Percentiles rank a stretch among this genome's conserved stretches.
These are phyloP conservation scores for Lycium ferocissimum DNA, from an alignment of 257 asterid species.

Conservation along the genomic window DNA sequence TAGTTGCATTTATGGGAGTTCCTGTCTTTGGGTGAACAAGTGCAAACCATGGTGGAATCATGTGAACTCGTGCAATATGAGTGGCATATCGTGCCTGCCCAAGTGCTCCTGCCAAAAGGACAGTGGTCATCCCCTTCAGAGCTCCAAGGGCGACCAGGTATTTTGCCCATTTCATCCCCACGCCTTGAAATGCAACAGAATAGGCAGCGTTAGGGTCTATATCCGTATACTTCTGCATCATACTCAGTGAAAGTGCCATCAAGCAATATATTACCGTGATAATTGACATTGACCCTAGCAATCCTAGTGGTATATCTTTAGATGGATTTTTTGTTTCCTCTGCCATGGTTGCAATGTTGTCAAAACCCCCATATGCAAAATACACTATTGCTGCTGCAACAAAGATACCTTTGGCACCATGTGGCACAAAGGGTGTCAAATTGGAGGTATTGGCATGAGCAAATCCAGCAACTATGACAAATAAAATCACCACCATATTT, in stretches of 20 bases:
- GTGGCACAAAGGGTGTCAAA: slow-evolving; percentile 54
- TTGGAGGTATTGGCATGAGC: slow-evolving; percentile 57
- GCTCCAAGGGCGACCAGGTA: slow-evolving; percentile 65
- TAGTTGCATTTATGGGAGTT: slow-evolving; percentile 67
- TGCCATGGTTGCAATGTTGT: slow-evolving; percentile 66
- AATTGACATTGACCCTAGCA: slow-evolving; percentile 71
- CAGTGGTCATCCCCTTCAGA: slow-evolving; percentile 69
- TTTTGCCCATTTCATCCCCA: slow-evolving; percentile 70
- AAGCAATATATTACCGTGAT: slow-evolving; percentile 65
- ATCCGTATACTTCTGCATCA: slow-evolving; percentile 61
- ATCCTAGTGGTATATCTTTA: slow-evolving; percentile 61
- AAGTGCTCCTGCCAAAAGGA: slow-evolving; percentile 61
- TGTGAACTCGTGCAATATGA: slow-evolving; percentile 65
- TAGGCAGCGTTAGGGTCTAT: slow-evolving; percentile 60
- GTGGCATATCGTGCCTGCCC: slow-evolving; percentile 66
- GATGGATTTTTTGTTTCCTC: slow-evolving; percentile 60
- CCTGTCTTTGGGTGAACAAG: slow-evolving; percentile 69
- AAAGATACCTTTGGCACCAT: slow-evolving; percentile 58
- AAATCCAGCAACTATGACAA: slow-evolving; percentile 61
- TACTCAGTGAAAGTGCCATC: slow-evolving; percentile 63
- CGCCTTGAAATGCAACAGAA: slow-evolving; percentile 61
- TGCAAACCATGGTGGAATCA: slow-evolving; percentile 71
- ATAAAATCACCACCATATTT: slow-evolving; percentile 54
- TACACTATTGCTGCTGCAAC: slow-evolving; percentile 65
- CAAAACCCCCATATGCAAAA: slow-evolving; percentile 66